A percentile compares a stretch with the other conserved stretches of the same genome.
Evolutionary conservation across 495 filamentous ascomycete genomes (phyloP).

Genomic region (Letharia columbiana): DNA sequence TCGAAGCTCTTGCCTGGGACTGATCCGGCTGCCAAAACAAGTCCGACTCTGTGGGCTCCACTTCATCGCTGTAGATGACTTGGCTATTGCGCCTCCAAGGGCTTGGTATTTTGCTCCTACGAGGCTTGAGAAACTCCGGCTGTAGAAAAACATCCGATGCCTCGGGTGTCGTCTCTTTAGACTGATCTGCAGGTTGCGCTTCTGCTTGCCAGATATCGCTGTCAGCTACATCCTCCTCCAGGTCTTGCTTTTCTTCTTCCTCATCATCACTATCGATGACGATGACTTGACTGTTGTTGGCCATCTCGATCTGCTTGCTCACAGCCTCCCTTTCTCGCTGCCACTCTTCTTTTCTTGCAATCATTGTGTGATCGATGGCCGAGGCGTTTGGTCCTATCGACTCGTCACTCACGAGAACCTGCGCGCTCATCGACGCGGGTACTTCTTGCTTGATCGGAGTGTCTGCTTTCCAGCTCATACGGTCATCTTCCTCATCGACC

Average conservation of each 20-base stretch:
- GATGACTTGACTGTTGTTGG: conserved; percentile 42
- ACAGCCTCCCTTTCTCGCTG: conserved; percentile 44
- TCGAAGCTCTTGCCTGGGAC: conserved; percentile 2
- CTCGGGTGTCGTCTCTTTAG: conserved; percentile 16
- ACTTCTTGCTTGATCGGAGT: conserved; percentile 20
- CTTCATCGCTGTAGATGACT: conserved; percentile 31
- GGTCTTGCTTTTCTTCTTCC: conserved; percentile 19
- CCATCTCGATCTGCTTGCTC: conserved; percentile 41
- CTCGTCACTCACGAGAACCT: not conserved
- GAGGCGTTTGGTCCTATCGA: conserved; percentile 1
- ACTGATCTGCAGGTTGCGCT: conserved; percentile 29
- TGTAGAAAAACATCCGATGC: conserved; percentile 6
- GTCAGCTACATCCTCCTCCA: conserved; percentile 11
- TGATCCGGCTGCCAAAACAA: conserved; percentile 22
- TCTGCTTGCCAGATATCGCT: conserved; percentile 39
- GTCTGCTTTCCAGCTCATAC: conserved; percentile 31
- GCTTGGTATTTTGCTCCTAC: conserved; percentile 34
- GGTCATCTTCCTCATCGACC: conserved; percentile 24
- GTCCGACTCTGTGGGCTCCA: conserved; percentile 17
- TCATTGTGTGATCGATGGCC: conserved; percentile 14
- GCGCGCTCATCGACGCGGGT: not conserved
- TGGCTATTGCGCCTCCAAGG: conserved; percentile 35
- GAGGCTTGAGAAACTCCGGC: conserved; percentile 26
- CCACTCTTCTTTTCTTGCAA: conserved; percentile 37
- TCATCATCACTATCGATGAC: conserved; percentile 42